Percentiles rank a stretch among this genome's conserved stretches.
Conservation (phyloP, 805 yeast species). For the Candida nemodendra region DNA sequence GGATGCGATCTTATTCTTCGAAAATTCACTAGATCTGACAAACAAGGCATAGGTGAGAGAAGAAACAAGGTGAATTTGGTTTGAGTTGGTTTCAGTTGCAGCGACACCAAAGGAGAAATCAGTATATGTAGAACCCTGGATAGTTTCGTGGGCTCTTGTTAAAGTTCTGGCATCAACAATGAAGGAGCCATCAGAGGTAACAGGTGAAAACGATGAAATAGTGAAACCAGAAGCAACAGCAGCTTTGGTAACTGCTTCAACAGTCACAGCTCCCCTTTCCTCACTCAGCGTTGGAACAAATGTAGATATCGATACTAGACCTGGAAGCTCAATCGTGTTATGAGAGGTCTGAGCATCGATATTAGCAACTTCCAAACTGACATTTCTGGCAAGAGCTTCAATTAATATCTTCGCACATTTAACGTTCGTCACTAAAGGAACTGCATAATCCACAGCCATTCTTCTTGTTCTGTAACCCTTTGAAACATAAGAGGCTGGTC, state of each 20-base stretch:
- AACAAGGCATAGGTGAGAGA: constrained; percentile 72
- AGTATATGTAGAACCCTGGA: constrained; percentile 63
- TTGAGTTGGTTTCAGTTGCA: constrained; percentile 70
- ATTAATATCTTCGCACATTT: constrained; percentile 94
- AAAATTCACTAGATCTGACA: constrained; percentile 75
- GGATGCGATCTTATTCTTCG: constrained; percentile 67
- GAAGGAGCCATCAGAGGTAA: constrained; percentile 58
- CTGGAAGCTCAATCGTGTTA: constrained; percentile 78
- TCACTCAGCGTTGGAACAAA: constrained; percentile 67
- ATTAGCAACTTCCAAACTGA: constrained; percentile 63
- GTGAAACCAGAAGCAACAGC: constrained; percentile 88
- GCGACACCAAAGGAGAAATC: constrained; percentile 84
- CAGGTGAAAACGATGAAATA: constrained; percentile 76
- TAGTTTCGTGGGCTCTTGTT: constrained; percentile 56
- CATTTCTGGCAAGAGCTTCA: constrained; percentile 84
- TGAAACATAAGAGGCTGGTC: constrained; percentile 97
- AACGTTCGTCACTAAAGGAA: constrained; percentile 96
- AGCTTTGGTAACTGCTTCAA: constrained; percentile 65
- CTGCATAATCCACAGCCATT: constrained; percentile 98
- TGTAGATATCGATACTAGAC: constrained; percentile 78
- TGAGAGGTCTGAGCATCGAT: constrained; percentile 91
- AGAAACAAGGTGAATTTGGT: constrained; percentile 59
- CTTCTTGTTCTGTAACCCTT: constrained; percentile 98
- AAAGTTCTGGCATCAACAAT: constrained; percentile 66
- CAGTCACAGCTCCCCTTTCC: constrained; percentile 48